Percentiles rank a stretch among this genome's conserved stretches.
phyloP scores from a whole-genome alignment of 2,329 filamentous ascomycete genomes.

The Scedosporium apiospermum region DNA sequence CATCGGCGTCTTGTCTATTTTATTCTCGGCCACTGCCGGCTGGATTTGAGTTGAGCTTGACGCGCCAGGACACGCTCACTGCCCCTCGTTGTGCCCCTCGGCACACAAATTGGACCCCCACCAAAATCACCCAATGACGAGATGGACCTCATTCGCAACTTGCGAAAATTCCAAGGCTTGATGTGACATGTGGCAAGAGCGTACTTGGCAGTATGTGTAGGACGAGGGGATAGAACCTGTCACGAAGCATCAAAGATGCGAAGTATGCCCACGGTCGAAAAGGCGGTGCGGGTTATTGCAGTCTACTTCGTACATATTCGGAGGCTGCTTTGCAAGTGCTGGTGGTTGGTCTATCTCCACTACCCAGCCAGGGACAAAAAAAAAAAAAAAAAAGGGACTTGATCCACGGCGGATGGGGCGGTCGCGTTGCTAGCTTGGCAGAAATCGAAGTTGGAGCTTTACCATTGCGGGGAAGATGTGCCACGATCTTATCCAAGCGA shows the following conservation, averaged over 20 bases:
- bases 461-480: neutral
- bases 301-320: no score
- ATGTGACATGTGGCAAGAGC: neutral
- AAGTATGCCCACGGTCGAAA: no score
- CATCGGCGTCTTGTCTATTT: neutral
- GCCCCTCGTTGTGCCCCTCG: slow-evolving; percentile 4
- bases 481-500: neutral
- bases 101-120: slow-evolving; percentile 1
- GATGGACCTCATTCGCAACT: neutral
- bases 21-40: neutral
- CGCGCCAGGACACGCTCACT: slow-evolving; percentile 4
- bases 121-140: neutral
- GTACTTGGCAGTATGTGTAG: neutral
- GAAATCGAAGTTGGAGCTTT: neutral
- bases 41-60: neutral
- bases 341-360: neutral
- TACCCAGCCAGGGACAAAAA: neutral
- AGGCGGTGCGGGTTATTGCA: no score
- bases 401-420: neutral
- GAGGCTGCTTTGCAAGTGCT: no score
- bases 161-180: neutral
- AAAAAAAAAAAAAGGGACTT: neutral
- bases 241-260: no score
- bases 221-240: no score
- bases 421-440: neutral